Evolutionary conservation across 176 grass and related monocot genomes (phyloP).

Genomic region (maize (Zea mays)): Zm-B73-REFERENCE-NAM-5.0 NC_050097.1:26483501-26484000

Average conservation of each 20-base stretch:
- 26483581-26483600: conserved; percentile 93
- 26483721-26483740: too few species aligned
- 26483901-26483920: conserved; percentile 22
- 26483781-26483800: conserved; percentile 20
- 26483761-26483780: too few species aligned
- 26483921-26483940: neutral
- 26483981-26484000: conserved; percentile 75
- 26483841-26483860: conserved; percentile 56
- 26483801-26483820: conserved; percentile 83
- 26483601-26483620: conserved; percentile 71
- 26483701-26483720: conserved; percentile 53
- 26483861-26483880: conserved; percentile 91
- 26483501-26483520: conserved; percentile 74
- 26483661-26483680: conserved; percentile 50
- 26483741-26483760: too few species aligned
- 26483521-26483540: conserved; percentile 78
- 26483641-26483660: conserved; percentile 81
- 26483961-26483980: conserved; percentile 54
- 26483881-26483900: conserved; percentile 63
- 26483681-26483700: conserved; percentile 82
- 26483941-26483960: conserved; percentile 42
- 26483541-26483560: conserved; percentile 93
- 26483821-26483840: conserved; percentile 72
- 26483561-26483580: conserved; percentile 96
- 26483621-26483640: conserved; percentile 93